These are phyloP conservation scores for Cynanchum wilfordii DNA, from an alignment of 257 asterid species.

Conservation along the genomic window DNA sequence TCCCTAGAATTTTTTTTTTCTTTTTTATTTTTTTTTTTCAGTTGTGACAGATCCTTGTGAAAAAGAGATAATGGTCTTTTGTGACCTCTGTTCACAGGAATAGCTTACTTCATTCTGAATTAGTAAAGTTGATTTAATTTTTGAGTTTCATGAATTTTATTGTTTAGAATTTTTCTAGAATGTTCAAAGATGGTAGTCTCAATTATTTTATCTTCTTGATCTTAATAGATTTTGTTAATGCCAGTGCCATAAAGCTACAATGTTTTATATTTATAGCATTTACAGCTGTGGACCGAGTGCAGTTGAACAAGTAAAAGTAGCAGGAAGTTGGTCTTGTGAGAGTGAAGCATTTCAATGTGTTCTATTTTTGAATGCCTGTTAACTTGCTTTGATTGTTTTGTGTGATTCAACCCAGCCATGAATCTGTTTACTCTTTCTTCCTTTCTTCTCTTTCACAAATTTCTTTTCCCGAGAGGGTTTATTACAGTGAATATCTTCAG, in stretches of 20 bases:
- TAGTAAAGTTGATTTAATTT: slow-evolving; percentile 1
- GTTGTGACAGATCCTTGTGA: slow-evolving; percentile 14
- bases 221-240: not conserved
- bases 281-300: not conserved
- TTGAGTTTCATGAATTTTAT: not conserved
- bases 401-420: not conserved
- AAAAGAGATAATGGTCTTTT: slow-evolving; percentile 15
- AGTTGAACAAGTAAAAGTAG: not conserved
- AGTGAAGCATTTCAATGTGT: too few species aligned
- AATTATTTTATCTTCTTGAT: not conserved
- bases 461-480: not conserved
- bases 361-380: too few species aligned
- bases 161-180: slow-evolving; percentile 3
- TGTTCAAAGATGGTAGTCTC: not conserved
- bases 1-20: slow-evolving; percentile 16
- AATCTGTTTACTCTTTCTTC: not conserved
- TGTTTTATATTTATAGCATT: not conserved
- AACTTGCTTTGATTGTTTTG: not conserved
- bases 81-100: slow-evolving; percentile 23
- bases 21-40: slow-evolving; percentile 17
- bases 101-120: slow-evolving; percentile 13
- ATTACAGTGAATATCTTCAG: not conserved
- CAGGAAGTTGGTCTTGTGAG: not conserved
- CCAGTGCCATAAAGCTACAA: not conserved
- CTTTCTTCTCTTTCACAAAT: not conserved